Evolutionary conservation across 352 stramenopile species (phyloP), one percentile per base, ranked within the genome.

Genomic region (Phytophthora pluvialis): DNA sequence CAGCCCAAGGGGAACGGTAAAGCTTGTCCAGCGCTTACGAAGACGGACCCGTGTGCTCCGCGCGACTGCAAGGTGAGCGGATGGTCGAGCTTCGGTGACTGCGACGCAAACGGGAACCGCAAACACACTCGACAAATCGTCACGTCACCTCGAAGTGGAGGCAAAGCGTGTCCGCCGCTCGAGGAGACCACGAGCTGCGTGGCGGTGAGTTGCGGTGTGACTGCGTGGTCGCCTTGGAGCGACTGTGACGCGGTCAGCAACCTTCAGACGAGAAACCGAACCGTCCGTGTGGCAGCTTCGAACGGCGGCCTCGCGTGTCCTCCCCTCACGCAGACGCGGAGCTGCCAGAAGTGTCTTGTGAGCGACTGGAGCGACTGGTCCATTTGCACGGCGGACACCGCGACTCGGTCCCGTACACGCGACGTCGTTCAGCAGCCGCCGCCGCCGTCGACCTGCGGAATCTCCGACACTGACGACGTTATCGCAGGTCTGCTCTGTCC

Each of bases 11-110:
- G 77, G 5, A 66, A 73, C 5, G 82, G 80, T 1, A 69, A 71
- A 25, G 64, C 73, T 0, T 92, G 81, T 40, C 79, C 73, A 0
- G 6, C 59, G 3, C 62, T 92, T 1, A 64, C 70, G 0, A 60
- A 75, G 42, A 72, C 62, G 1, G 65, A 78, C 4, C 25, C 57
- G 5, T 92, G 83, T 35, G 55, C 72, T 0, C 21, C 67, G 3
- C 67, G 73, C 6, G 72, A 88, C 49, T 93, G 81, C 54, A 73
- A 72, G 36, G 76, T 89, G 0, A 88, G 62, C 7, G 81, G 80
- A 4, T 93, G 83, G 81, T 72, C 54, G 0, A 47, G 59, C 13
- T 90, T 77, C 49, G 78, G 68, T 0, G 8, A 36, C 2, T 93
- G 83, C 40, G 68, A 86, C 4, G 52, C 65, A 1, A 75, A 48